Evolutionary conservation across 2,329 filamentous ascomycete genomes (phyloP).

Genomic region (Zymoseptoria ardabiliae): DNA sequence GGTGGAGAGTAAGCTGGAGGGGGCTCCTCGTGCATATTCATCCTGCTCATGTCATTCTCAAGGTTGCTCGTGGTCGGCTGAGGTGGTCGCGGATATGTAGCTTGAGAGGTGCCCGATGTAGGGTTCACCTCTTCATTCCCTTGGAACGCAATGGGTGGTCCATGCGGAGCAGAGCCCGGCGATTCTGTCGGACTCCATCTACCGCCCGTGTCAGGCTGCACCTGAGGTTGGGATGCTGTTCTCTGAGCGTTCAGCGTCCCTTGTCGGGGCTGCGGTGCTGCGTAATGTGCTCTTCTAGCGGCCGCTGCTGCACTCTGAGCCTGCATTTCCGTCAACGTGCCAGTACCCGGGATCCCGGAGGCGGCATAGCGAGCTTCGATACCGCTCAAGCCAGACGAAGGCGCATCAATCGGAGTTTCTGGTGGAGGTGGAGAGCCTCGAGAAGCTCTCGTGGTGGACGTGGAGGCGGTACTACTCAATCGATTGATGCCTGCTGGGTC

Average conservation of each 20-base stretch:
- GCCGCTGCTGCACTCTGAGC: constrained; percentile 73
- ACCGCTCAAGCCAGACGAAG: constrained; percentile 46
- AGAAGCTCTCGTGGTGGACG: constrained; percentile 83
- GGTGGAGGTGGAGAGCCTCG: constrained; percentile 91
- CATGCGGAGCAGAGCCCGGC: constrained; percentile 78
- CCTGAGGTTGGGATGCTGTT: constrained; percentile 21
- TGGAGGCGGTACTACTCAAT: constrained; percentile 77
- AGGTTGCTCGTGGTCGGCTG: constrained; percentile 45
- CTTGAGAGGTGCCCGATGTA: constrained; percentile 9
- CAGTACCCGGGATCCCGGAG: constrained; percentile 79
- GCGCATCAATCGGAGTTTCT: constrained; percentile 68
- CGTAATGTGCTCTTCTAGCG: constrained; percentile 73
- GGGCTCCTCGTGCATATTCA: constrained; percentile 73
- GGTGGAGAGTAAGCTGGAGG: constrained; percentile 79
- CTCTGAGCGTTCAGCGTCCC: constrained; percentile 34
- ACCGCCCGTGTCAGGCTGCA: constrained; percentile 44
- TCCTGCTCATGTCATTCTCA: constrained; percentile 76
- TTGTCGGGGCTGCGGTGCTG: constrained; percentile 34
- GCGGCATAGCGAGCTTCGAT: constrained; percentile 90
- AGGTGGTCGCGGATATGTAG: constrained; percentile 32
- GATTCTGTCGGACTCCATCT: constrained; percentile 95
- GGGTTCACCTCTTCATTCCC: constrained; percentile 62
- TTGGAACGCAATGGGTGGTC: constrained; percentile 86
- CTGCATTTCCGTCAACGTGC: constrained; percentile 68
- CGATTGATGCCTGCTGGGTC: constrained; percentile 51